Evolutionary conservation across 169 alveolate genomes (phyloP).

Genomic region (Plasmodium relictum): DNA sequence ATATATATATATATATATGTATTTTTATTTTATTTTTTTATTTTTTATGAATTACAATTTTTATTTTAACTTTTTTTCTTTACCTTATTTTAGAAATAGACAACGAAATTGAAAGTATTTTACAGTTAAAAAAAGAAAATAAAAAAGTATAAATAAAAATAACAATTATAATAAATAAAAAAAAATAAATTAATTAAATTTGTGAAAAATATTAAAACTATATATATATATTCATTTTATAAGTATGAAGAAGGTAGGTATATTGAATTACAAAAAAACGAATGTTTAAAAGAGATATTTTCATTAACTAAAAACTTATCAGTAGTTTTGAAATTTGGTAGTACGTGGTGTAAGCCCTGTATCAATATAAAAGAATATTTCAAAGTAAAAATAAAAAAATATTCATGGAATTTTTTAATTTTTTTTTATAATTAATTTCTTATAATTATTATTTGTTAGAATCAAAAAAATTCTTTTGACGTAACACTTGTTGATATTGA

Average conservation of each 20-base stretch:
- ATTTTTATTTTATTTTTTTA: background rate
- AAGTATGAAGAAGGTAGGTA: slow-evolving; percentile 25
- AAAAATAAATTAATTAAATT: background rate
- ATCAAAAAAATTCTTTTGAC: slow-evolving; percentile 11
- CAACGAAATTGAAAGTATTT: slow-evolving; percentile 23
- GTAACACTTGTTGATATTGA: slow-evolving; percentile 57
- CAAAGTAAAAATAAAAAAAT: slow-evolving; percentile 31
- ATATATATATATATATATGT: background rate
- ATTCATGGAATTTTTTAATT: background rate
- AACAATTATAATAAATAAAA: background rate
- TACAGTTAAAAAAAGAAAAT: slow-evolving; percentile 37
- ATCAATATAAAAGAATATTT: slow-evolving; percentile 27
- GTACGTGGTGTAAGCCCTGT: slow-evolving; percentile 74
- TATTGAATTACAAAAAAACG: slow-evolving; percentile 17
- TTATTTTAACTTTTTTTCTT: slow-evolving; percentile 12
- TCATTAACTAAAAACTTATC: slow-evolving; percentile 24
- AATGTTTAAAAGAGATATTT: slow-evolving; percentile 26
- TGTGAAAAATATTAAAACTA: background rate
- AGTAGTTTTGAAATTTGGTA: slow-evolving; percentile 57
- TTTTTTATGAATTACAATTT: background rate
- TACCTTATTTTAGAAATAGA: background rate
- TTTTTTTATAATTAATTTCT: background rate
- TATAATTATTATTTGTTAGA: background rate
- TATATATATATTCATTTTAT: slow-evolving; percentile 4
- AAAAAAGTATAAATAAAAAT: slow-evolving; percentile 25